These are phyloP conservation scores for Leccinum variicolor DNA, from an alignment of 768 basidiomycete genomes.

Conservation along the genomic window DNA sequence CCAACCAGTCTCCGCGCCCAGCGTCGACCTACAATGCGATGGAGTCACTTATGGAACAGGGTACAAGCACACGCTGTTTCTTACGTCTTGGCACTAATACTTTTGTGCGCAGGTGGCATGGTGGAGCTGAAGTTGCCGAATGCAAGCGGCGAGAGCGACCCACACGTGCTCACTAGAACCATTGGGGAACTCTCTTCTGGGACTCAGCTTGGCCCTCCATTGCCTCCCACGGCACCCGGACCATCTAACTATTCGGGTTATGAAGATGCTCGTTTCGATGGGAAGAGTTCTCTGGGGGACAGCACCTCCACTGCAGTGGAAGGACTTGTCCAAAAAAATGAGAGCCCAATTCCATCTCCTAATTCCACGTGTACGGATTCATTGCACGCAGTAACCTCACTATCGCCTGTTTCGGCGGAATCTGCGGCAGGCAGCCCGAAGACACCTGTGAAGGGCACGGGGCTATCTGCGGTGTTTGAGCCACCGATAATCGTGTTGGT, in stretches of 20 bases:
- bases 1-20: conserved; percentile 9
- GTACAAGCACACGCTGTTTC: conserved; percentile 22
- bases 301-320: conserved; percentile 4
- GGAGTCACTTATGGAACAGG: conserved; percentile 67
- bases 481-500: conserved; percentile 64
- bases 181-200: conserved; percentile 41
- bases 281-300: not conserved
- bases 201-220: conserved; percentile 27
- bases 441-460: conserved; percentile 11
- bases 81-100: not conserved
- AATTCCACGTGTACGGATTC: conserved; percentile 1
- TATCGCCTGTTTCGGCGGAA: conserved; percentile 3
- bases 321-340: not conserved
- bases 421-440: conserved; percentile 9
- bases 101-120: conserved; percentile 42
- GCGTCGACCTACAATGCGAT: conserved; percentile 39
- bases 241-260: not conserved
- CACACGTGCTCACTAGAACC: conserved; percentile 39
- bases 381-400: not conserved
- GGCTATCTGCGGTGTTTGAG: conserved; percentile 35
- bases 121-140: conserved; percentile 53
- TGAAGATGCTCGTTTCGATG: not conserved
- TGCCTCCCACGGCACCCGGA: conserved; percentile 9
- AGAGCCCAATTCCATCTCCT: conserved; percentile 2
- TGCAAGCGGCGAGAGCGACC: conserved; percentile 27